Base-by-base conservation (phyloP, 805 yeast species). In the Candida caryicola region DNA sequence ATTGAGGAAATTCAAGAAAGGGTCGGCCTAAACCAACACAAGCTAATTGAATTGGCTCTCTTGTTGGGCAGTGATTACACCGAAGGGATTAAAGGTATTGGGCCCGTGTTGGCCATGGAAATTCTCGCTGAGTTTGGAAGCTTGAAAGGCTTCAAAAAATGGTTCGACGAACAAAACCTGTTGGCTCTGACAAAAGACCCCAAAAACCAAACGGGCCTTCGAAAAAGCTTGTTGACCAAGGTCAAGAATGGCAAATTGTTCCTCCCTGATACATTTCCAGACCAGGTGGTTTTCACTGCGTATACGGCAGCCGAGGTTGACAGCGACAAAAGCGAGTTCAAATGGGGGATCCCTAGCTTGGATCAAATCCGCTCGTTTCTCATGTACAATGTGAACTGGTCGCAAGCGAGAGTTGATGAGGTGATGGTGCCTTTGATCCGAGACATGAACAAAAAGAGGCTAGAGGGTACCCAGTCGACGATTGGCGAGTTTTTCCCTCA, bases 61-160 rank as follows among this genome's bases (percentile, higher is more conserved):
- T 60, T 93, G 17, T 62, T 93, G 15, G 99, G 99, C 0, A 87
- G 96, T 59, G 99, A 93, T 63, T 93, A 93, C 57, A 90, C 99
- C 0, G 86, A 82, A 37, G 99, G 99, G 0, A 62, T 93, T 25
- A 82, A 85, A 41, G 95, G 98, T 2, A 74, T 93, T 43, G 99
- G 99, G 1, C 96, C 96, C 0, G 98, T 93, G 1, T 73, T 82
- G 14, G 93, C 95, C 0, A 78, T 88, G 78, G 97, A 93, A 58
- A 76, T 93, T 14, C 52, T 93, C 25, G 95, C 95, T 0, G 95
- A 90, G 50, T 93, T 91, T 62, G 79, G 76, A 1, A 55, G 58
- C 17, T 56, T 79, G 23, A 36, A 51, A 16, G 36, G 52, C 23
- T 53, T 76, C 69, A 68, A 73, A 62, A 18, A 48, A 52, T 46